These are phyloP conservation scores for Colletotrichum sp. DNA, from an alignment of 2,329 filamentous ascomycete species.

Conservation along the genomic window DNA sequence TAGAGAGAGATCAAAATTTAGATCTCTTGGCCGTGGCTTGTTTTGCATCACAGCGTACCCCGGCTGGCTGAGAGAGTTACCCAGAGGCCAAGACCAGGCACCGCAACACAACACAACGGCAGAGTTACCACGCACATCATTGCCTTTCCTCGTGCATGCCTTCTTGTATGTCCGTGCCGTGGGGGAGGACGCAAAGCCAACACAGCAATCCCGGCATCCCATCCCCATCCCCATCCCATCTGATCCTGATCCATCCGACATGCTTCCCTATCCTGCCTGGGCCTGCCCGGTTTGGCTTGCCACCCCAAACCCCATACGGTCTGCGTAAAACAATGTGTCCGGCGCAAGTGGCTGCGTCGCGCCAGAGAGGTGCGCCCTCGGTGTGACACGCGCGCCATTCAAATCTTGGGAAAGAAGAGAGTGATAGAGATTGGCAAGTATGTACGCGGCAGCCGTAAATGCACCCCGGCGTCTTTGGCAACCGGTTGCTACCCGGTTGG, in stretches of 20 bases:
- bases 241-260: background rate
- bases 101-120: background rate
- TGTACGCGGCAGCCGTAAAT: background rate
- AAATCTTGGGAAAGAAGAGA: background rate
- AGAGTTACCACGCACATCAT: background rate
- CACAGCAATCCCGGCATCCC: background rate
- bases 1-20: slow-evolving; percentile 6
- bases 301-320: background rate
- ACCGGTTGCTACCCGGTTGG: background rate
- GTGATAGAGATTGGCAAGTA: background rate
- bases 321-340: background rate
- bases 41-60: background rate
- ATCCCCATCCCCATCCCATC: background rate
- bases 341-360: background rate
- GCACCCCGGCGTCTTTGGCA: background rate
- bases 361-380: background rate
- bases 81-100: background rate
- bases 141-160: background rate
- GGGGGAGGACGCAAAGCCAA: background rate
- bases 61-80: background rate
- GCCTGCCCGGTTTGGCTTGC: background rate
- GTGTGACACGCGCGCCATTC: slow-evolving; percentile 5
- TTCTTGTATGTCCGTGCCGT: background rate
- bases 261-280: background rate
- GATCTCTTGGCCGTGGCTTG: slow-evolving; percentile 11